These are phyloP conservation scores for Podaxis mareebaensis DNA, from an alignment of 768 basidiomycete species.

Conservation along the genomic window DNA sequence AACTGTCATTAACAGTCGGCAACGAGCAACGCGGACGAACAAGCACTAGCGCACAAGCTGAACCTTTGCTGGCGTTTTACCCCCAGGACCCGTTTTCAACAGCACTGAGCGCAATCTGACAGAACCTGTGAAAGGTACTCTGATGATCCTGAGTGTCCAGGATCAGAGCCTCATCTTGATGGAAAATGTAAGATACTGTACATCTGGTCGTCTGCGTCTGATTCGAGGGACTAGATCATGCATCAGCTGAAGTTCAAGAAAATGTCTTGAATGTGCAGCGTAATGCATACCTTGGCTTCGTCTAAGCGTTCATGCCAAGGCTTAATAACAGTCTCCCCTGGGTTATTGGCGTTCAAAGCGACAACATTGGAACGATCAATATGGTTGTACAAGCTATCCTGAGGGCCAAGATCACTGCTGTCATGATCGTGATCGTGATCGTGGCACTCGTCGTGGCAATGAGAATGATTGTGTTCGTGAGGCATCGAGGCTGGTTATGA, in stretches of 20 bases:
- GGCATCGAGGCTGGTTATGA: slow-evolving; percentile 1
- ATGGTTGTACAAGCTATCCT: slow-evolving; percentile 70
- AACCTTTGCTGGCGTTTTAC: slow-evolving; percentile 75
- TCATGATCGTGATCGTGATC: slow-evolving; percentile 64
- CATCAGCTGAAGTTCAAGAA: background rate
- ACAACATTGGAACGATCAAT: slow-evolving; percentile 83
- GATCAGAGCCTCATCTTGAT: slow-evolving; percentile 7
- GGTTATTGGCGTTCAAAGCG: slow-evolving; percentile 66
- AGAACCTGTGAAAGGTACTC: slow-evolving; percentile 84
- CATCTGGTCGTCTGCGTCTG: slow-evolving; percentile 92
- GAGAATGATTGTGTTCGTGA: slow-evolving; percentile 9
- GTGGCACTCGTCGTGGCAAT: slow-evolving; percentile 47
- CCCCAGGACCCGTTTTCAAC: slow-evolving; percentile 80
- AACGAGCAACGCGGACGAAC: background rate
- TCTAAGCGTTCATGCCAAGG: slow-evolving; percentile 81
- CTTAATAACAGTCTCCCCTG: slow-evolving; percentile 70
- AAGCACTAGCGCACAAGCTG: slow-evolving; percentile 51
- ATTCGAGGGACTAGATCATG: slow-evolving; percentile 68
- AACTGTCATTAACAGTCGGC: slow-evolving; percentile 47
- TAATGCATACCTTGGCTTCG: slow-evolving; percentile 58
- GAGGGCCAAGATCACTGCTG: slow-evolving; percentile 45
- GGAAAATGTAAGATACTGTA: slow-evolving; percentile 27
- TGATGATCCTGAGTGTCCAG: slow-evolving; percentile 60
- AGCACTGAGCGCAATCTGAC: slow-evolving; percentile 83
- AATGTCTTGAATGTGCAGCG: background rate